phyloP scores from a whole-genome alignment of 805 yeast species.

The Hanseniaspora valbyensis region DNA sequence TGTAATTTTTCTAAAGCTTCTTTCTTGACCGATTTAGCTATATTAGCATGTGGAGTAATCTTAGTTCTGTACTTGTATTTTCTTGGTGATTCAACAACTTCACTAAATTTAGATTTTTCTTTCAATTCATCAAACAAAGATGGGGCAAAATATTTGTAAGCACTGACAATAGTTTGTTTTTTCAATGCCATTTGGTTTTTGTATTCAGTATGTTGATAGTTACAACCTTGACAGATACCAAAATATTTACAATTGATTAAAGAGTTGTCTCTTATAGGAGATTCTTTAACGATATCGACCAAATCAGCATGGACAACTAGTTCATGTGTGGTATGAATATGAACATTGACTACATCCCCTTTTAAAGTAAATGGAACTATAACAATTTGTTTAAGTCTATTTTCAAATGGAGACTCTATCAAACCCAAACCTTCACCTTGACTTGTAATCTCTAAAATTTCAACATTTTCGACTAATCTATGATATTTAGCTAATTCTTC shows the following conservation, averaged over 20 bases:
- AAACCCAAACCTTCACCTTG: constrained; percentile 83
- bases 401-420: constrained; percentile 47
- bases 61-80: constrained; percentile 77
- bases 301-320: constrained; percentile 66
- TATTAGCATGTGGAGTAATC: constrained; percentile 87
- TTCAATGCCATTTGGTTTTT: constrained; percentile 63
- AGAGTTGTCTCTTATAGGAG: constrained; percentile 46
- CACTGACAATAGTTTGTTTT: constrained; percentile 63
- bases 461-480: constrained; percentile 46
- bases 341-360: constrained; percentile 64
- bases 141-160: constrained; percentile 69
- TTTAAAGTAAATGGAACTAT: constrained; percentile 81
- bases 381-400: constrained; percentile 44
- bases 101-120: constrained; percentile 47
- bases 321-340: constrained; percentile 69
- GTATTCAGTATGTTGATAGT: constrained; percentile 71
- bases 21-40: constrained; percentile 34
- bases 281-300: constrained; percentile 37
- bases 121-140: constrained; percentile 29
- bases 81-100: constrained; percentile 67
- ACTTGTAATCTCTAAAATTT: constrained; percentile 50
- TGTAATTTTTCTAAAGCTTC: constrained; percentile 23
- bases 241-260: constrained; percentile 60
- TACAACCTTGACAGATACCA: constrained; percentile 91
- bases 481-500: constrained; percentile 40